Base-by-base conservation (phyloP, 305 asterid genomes). In the Withania somnifera region DNA sequence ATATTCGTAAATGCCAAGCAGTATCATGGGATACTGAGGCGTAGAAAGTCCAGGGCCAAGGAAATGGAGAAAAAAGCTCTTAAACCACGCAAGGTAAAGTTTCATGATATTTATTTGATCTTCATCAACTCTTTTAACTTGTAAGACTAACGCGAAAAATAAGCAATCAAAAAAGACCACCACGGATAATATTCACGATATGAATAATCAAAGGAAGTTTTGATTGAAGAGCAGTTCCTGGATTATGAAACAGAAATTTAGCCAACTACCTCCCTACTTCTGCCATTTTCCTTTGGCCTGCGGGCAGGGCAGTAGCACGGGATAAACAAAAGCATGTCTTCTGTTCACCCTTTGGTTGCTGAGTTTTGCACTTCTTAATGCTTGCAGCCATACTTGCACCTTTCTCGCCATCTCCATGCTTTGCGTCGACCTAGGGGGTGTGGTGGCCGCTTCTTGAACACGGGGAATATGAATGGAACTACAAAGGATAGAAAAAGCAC, bases 341-440 rank as follows among this genome's bases (percentile, higher is more conserved):
- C 22, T 66, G 51, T 66, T 32, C 50, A 66, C 5, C 8, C 28
- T n/a, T 32, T 68, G 17, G 77, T 68, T 68, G 1, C 56, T 22
- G 78, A 69, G 32, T 69, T 69, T 69, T 22, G 1, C 56, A 22
- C 56, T 69, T 36, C 78, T 24, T 26, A 73, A 73, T 73, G 22
- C 10, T 8, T 73, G 6, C 91, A 93, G 98, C 95, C 98, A 11
- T 94, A 84, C 85, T 73, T 89, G 91, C 98, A 93, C 88, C 86
- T 84, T n/a, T 94, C 98, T n/a, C 97, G 98, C 58, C 98, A 94
- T 85, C 98, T 94, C 84, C 98, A 94, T 40, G 98, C 98, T 32
- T 84, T 86, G 94, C 93, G 98, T 32, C 90, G 97, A 8, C 97
- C 97, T n/a, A 87, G 98, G 84, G 98, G 98, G 77, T 89, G 86